Conservation (phyloP, 768 basidiomycete species). For the Russula earlei region DNA sequence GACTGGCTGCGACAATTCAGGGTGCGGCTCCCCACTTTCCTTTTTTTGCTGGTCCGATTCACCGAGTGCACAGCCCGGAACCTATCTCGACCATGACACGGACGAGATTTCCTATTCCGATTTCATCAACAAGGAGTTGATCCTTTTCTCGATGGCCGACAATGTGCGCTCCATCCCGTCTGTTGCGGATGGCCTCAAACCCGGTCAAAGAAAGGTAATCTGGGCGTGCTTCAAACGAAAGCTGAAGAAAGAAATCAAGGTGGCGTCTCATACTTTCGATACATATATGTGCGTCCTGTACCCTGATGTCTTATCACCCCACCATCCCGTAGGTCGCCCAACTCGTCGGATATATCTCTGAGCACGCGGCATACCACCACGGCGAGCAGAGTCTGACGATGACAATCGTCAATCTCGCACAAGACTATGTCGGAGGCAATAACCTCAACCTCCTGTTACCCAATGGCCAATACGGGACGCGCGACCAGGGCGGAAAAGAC, state of each 20-base stretch:
- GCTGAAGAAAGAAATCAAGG: constrained; percentile 86
- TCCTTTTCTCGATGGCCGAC: constrained; percentile 98
- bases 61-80: constrained; percentile 59
- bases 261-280: constrained; percentile 25
- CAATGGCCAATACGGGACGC: constrained; percentile 93
- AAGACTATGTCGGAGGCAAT: constrained; percentile 91
- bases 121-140: constrained; percentile 97
- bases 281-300: not conserved
- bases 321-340: constrained; percentile 61
- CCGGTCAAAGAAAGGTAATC: constrained; percentile 93
- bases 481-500: constrained; percentile 89
- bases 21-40: constrained; percentile 31
- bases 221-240: constrained; percentile 96
- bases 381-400: constrained; percentile 80
- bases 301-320: not conserved
- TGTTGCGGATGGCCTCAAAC: constrained; percentile 88
- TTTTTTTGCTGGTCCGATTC: not conserved
- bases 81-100: constrained; percentile 82
- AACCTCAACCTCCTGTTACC: constrained; percentile 85
- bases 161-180: constrained; percentile 97
- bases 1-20: constrained; percentile 95
- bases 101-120: constrained; percentile 82
- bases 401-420: constrained; percentile 91
- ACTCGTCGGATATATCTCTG: constrained; percentile 89
- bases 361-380: constrained; percentile 94